phyloP scores from a whole-genome alignment of 306 rosid species.

The Citrullus mucosospermus region DNA sequence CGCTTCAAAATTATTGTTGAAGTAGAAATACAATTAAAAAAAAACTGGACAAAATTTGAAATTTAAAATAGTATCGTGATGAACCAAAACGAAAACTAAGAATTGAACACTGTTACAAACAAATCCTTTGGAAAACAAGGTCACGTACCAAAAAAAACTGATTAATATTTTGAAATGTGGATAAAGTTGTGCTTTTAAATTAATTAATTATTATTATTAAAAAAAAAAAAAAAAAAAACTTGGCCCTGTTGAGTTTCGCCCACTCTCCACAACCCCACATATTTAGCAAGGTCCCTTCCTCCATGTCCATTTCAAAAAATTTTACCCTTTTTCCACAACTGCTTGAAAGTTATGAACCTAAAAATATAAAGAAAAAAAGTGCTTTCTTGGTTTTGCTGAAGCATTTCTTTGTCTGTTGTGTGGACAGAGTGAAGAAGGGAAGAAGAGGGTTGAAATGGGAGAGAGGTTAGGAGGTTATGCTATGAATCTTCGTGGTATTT shows the following conservation, averaged over 20 bases:
- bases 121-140: no score
- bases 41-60: no score
- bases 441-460: neutral
- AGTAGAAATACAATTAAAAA: no score
- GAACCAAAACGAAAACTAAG: no score
- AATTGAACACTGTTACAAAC: no score
- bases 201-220: no score
- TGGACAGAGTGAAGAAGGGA: neutral
- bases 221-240: no score
- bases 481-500: slow-evolving; percentile 33
- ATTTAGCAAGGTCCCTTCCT: neutral
- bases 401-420: slow-evolving; percentile 34
- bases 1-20: no score
- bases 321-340: neutral
- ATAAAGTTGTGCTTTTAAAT: no score
- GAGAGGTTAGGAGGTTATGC: slow-evolving; percentile 1
- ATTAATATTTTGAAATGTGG: no score
- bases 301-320: neutral
- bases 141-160: no score
- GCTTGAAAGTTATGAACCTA: neutral
- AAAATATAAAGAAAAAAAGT: slow-evolving; percentile 21
- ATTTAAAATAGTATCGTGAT: no score
- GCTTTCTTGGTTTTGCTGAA: slow-evolving; percentile 58
- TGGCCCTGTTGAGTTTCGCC: neutral
- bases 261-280: neutral